Evolutionary conservation across 2,329 filamentous ascomycete species (phyloP).

Genomic region (Cladobotryum protrusum): DNA sequence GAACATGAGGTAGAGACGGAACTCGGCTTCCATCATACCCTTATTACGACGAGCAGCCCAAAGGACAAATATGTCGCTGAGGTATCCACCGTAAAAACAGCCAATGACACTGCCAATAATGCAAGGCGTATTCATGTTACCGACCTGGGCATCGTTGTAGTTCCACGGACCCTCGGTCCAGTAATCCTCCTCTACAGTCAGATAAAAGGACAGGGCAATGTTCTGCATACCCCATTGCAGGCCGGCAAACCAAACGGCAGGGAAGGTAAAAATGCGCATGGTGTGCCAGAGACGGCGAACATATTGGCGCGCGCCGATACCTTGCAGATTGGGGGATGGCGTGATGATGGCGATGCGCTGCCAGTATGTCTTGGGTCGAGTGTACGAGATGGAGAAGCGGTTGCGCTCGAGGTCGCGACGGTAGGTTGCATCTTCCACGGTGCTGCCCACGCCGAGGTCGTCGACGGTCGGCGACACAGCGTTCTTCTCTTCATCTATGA

Average conservation of each 20-base stretch:
- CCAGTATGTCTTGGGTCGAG: constrained; percentile 43
- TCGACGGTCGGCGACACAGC: constrained; percentile 11
- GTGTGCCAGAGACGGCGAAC: constrained; percentile 46
- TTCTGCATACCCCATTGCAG: constrained; percentile 55
- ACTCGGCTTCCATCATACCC: constrained; percentile 50
- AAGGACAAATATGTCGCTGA: constrained; percentile 49
- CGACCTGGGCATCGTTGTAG: constrained; percentile 46
- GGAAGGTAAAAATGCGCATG: constrained; percentile 51
- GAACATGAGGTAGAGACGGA: constrained; percentile 45
- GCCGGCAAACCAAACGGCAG: constrained; percentile 51
- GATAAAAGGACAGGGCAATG: constrained; percentile 54
- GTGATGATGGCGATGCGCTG: constrained; percentile 51
- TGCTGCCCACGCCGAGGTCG: constrained; percentile 5
- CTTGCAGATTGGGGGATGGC: constrained; percentile 46
- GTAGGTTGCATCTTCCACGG: constrained; percentile 13
- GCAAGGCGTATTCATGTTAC: constrained; percentile 52
- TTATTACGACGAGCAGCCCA: constrained; percentile 48
- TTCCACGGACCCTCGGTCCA: constrained; percentile 49
- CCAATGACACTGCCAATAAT: constrained; percentile 49
- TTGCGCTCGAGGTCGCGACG: constrained; percentile 15
- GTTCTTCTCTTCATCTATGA: background rate
- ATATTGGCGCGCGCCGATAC: constrained; percentile 49
- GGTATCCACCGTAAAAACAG: constrained; percentile 51
- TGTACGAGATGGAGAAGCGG: constrained; percentile 19
- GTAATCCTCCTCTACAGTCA: constrained; percentile 51